Base-by-base conservation (phyloP, 1,284 basidiomycete genomes). In the Fomes fomentarius region DNA sequence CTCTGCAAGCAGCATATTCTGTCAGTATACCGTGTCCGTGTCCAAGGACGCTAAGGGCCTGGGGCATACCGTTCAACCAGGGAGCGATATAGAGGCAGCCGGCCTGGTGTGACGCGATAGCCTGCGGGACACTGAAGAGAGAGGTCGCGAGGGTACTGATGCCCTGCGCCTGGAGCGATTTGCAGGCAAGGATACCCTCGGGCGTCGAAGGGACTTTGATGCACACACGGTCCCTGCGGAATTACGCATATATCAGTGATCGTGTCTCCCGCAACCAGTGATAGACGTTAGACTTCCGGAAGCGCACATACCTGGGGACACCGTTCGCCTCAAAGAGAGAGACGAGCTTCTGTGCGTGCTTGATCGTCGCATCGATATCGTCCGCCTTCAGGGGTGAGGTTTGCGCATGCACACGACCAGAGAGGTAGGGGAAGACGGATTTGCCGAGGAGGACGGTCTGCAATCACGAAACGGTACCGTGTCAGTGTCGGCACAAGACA, bases 151-250 rank as follows among this genome's bases (percentile, higher is more conserved):
- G 73, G 0, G 79, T 81, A 50, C 76, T 69, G 34, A 81, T 78
- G 14, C 74, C 75, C 26, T 62, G 57, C 38, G 68, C 65, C 47
- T 73, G 67, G 31, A 80, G 71, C 21, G 72, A 57, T 30, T 71
- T 69, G 60, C 78, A 80, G 1, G 79, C 79, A 7, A 79, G 45
- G 44, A 79, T 62, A 1, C 74, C 74, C 62, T 78, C 74, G 1
- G 78, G 75, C 0, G 78, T 80, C 6, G 74, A 69, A 12, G 78
- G 79, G 38, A 81, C 80, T 60, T 81, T 81, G 66, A 81, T 78
- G 63, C 77, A 79, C 5, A 80, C 76, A 5, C 78, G 71, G 11
- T 71, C 67, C 47, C 77, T 79, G 53, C 24, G 39, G n/a, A 30
- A 7, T 30, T 12, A 30, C 28, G 28, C 7, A 9, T 7, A 14